These are phyloP conservation scores for Pyrrhoderma noxium DNA, from an alignment of 1,284 basidiomycete species.

Conservation along the genomic window DNA sequence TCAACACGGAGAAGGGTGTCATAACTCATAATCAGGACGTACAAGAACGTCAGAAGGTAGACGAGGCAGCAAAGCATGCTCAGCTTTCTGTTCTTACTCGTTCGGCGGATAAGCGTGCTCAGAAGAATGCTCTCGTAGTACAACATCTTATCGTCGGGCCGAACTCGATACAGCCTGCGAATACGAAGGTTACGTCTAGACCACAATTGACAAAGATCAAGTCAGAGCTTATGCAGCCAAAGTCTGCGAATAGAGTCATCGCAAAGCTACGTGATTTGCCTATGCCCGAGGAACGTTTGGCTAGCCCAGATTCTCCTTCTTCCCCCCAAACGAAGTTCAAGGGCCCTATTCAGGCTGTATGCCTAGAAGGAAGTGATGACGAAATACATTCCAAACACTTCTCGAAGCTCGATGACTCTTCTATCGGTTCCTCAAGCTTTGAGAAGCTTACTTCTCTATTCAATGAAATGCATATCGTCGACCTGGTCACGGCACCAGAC, in stretches of 20 bases:
- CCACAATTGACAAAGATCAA: slow-evolving; percentile 62
- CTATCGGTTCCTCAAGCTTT: slow-evolving; percentile 42
- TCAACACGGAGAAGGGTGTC: slow-evolving; percentile 31
- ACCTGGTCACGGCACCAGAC: slow-evolving; percentile 46
- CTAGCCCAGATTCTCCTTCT: slow-evolving; percentile 22
- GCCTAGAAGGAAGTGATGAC: slow-evolving; percentile 51
- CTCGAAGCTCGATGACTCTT: slow-evolving; percentile 30
- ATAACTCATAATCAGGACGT: slow-evolving; percentile 34
- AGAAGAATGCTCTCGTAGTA: slow-evolving; percentile 52
- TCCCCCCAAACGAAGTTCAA: slow-evolving; percentile 17
- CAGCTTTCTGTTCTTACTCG: slow-evolving; percentile 27
- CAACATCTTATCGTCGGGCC: slow-evolving; percentile 63
- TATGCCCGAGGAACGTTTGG: slow-evolving; percentile 28
- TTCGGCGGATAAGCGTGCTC: slow-evolving; percentile 49
- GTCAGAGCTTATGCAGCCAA: slow-evolving; percentile 55
- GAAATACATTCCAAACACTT: slow-evolving; percentile 55
- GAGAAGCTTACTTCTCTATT: slow-evolving; percentile 44
- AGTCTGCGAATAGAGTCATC: slow-evolving; percentile 63
- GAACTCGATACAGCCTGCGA: slow-evolving; percentile 25
- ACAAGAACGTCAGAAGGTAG: slow-evolving; percentile 31
- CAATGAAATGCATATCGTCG: slow-evolving; percentile 50
- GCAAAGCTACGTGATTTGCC: slow-evolving; percentile 53
- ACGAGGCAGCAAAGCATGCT: slow-evolving; percentile 30
- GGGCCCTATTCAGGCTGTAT: slow-evolving; percentile 69
- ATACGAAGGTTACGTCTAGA: slow-evolving; percentile 34